These are phyloP conservation scores for Orobanche coerulescens DNA, from an alignment of 257 asterid genomes.

Conservation along the genomic window DNA sequence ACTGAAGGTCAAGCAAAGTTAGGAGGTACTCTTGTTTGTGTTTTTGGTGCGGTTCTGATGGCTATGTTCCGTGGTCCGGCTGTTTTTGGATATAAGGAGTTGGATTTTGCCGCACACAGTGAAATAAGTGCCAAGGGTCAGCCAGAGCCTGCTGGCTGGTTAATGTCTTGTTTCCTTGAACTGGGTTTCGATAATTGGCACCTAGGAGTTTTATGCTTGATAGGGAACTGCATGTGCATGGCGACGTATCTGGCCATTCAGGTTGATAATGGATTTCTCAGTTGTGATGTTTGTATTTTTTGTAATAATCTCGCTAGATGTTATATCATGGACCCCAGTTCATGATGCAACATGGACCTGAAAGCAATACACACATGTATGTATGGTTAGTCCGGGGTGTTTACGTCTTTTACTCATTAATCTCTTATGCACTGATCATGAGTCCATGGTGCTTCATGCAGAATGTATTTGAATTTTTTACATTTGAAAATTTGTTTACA, in stretches of 20 bases:
- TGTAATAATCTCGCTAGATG: no score
- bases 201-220: conserved; percentile 79
- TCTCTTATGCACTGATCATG: no score
- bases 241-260: conserved; percentile 82
- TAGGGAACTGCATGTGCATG: conserved; percentile 95
- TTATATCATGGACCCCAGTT: no score
- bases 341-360: no score
- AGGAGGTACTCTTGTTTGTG: conserved; percentile 85
- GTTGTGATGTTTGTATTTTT: background rate
- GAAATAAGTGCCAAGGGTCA: conserved; percentile 81
- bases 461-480: no score
- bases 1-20: conserved; percentile 84
- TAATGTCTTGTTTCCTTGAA: conserved; percentile 50
- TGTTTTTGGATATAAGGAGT: conserved; percentile 55
- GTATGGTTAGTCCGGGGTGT: no score
- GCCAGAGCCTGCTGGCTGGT: conserved; percentile 78
- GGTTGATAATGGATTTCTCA: conserved; percentile 43
- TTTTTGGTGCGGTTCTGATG: conserved; percentile 85
- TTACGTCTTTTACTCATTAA: no score
- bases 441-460: no score
- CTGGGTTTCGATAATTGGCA: conserved; percentile 76
- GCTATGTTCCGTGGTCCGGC: conserved; percentile 83
- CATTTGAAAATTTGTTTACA: no score
- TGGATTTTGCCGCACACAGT: conserved; percentile 44
- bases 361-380: no score